Conservation (phyloP, 2,329 filamentous ascomycete genomes). For the Anthostomella pinea region DNA sequence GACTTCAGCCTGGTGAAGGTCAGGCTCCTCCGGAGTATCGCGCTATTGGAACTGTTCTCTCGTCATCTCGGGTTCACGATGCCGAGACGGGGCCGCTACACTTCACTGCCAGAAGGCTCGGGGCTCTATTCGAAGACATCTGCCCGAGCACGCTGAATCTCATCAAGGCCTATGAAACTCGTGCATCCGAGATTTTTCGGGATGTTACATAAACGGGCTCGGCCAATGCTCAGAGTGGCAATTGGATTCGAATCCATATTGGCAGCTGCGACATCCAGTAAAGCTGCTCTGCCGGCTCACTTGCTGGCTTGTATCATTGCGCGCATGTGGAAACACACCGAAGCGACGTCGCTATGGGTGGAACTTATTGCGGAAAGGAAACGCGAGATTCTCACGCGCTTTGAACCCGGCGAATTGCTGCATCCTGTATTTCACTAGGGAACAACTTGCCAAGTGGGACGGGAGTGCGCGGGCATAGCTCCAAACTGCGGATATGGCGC, state of each 20-base stretch:
- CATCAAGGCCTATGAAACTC: constrained; percentile 23
- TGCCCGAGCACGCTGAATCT: constrained; percentile 34
- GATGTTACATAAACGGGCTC: constrained; percentile 1
- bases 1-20: constrained; percentile 7
- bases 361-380: constrained; percentile 26
- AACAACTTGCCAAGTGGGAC: constrained; percentile 30
- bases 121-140: constrained; percentile 16
- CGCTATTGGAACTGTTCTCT: neutral
- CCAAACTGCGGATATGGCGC: constrained; percentile 25
- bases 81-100: constrained; percentile 39
- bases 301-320: constrained; percentile 35
- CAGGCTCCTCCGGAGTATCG: constrained; percentile 6
- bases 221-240: neutral
- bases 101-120: constrained; percentile 37
- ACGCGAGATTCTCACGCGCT: constrained; percentile 8
- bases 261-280: constrained; percentile 31
- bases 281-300: constrained; percentile 22
- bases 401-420: constrained; percentile 2
- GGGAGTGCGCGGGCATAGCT: constrained; percentile 32
- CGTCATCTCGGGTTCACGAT: constrained; percentile 22
- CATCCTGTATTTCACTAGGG: constrained; percentile 11
- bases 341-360: constrained; percentile 34
- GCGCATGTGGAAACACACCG: constrained; percentile 21
- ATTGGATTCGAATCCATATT: constrained; percentile 26
- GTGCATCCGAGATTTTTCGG: constrained; percentile 7